A percentile compares a stretch with the other conserved stretches of the same genome.
Evolutionary conservation across 441 rosid genomes (phyloP).

Genomic region (Gossypium gossypioides): DNA sequence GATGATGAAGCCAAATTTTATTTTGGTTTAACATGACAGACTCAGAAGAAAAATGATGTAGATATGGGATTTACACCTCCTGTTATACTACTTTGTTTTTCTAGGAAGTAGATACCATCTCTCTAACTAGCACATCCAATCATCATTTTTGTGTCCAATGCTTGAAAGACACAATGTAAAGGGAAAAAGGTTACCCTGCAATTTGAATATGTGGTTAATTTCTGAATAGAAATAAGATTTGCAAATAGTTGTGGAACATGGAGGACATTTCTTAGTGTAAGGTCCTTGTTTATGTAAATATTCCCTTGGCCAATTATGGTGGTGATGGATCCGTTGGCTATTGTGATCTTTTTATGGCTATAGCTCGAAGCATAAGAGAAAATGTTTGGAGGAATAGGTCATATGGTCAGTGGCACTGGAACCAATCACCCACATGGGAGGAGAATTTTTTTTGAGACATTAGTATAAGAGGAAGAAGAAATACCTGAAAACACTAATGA

Average conservation of each 20-base stretch:
- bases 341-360: background rate
- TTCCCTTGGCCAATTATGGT: background rate
- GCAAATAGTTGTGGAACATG: background rate
- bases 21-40: no score
- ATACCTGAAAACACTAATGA: background rate
- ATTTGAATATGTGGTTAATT: background rate
- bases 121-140: no score
- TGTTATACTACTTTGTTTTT: no score
- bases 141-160: no score
- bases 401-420: background rate
- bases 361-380: background rate
- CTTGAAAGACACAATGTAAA: background rate
- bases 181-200: background rate
- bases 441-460: background rate
- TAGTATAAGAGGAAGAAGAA: background rate
- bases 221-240: background rate
- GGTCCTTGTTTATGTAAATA: background rate
- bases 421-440: background rate
- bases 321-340: background rate
- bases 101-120: no score
- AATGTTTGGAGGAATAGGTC: background rate
- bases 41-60: no score
- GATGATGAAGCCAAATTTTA: no score
- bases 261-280: background rate
- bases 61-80: no score